phyloP scores from a whole-genome alignment of 2,329 filamentous ascomycete species.

The Zymoseptoria tritici region DNA sequence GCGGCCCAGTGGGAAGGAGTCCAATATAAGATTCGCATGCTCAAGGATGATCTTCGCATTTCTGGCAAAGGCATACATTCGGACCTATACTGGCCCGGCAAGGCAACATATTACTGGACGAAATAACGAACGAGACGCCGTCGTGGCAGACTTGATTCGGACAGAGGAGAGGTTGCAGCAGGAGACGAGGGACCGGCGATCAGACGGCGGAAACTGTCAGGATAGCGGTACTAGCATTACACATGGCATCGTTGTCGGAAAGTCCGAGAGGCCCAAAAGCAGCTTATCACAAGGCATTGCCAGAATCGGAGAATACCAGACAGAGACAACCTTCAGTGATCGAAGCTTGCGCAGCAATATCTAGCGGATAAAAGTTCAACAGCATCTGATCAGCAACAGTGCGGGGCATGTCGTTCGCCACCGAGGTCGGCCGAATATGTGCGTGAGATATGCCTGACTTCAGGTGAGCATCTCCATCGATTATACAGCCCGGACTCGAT shows the following conservation, averaged over 20 bases:
- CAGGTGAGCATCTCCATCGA: neutral
- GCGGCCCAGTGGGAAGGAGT: conserved; percentile 2
- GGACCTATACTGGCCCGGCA: neutral
- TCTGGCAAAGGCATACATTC: neutral
- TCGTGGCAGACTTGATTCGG: too few species aligned
- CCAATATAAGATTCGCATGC: conserved; percentile 1
- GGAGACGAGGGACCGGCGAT: too few species aligned
- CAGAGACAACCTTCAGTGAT: too few species aligned
- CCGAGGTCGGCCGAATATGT: neutral
- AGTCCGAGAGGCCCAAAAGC: too few species aligned
- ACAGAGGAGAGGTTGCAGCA: too few species aligned
- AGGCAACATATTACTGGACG: neutral
- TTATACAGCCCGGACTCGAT: too few species aligned
- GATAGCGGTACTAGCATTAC: too few species aligned
- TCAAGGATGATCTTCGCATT: conserved; percentile 1
- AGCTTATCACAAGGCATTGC: too few species aligned
- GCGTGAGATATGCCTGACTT: neutral
- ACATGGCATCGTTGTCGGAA: too few species aligned
- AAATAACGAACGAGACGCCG: neutral
- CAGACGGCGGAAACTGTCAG: too few species aligned
- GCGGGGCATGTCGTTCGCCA: neutral
- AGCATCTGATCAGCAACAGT: neutral
- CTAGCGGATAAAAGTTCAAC: neutral
- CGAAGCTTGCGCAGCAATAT: too few species aligned
- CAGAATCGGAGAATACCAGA: too few species aligned